These are phyloP conservation scores for Ceraceosorus guamensis DNA, from an alignment of 1,284 basidiomycete species.

Conservation along the genomic window DNA sequence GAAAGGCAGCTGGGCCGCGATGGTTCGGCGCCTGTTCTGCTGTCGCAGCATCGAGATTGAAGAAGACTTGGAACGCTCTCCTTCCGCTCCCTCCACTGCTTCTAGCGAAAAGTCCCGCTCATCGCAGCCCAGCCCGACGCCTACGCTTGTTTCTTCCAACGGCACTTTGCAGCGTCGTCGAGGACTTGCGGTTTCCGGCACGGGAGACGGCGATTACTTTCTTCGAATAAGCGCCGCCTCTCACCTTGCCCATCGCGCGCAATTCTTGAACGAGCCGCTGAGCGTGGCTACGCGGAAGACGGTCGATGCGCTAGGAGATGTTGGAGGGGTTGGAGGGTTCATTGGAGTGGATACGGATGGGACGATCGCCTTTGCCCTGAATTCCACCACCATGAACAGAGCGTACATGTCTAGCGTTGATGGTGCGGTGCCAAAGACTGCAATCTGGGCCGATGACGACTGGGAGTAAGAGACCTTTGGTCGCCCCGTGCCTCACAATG, in stretches of 20 bases:
- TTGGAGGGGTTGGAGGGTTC: conserved; percentile 66
- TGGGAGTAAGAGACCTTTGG: no score
- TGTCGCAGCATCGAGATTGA: neutral
- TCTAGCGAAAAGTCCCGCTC: conserved; percentile 52
- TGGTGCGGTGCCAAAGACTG: no score
- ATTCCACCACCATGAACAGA: no score
- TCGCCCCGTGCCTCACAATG: no score
- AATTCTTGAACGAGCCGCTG: conserved; percentile 58
- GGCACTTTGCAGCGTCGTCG: no score
- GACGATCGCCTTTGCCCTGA: no score
- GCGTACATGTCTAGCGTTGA: no score
- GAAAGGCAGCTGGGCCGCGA: neutral
- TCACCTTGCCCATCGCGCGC: conserved; percentile 63
- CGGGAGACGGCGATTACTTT: conserved; percentile 76
- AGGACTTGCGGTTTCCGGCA: conserved; percentile 70
- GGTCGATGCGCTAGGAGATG: conserved; percentile 56
- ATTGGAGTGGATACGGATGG: conserved; percentile 62
- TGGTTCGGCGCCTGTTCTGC: neutral
- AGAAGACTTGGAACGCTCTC: neutral
- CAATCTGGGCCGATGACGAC: no score
- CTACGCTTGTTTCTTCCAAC: no score
- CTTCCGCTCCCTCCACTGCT: conserved; percentile 38
- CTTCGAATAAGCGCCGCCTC: conserved; percentile 63
- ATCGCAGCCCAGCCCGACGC: conserved; percentile 42
- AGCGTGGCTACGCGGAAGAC: conserved; percentile 56